These are phyloP conservation scores for Yamadazyma oceani DNA, from an alignment of 1,139 yeast genomes.

Conservation along the genomic window DNA sequence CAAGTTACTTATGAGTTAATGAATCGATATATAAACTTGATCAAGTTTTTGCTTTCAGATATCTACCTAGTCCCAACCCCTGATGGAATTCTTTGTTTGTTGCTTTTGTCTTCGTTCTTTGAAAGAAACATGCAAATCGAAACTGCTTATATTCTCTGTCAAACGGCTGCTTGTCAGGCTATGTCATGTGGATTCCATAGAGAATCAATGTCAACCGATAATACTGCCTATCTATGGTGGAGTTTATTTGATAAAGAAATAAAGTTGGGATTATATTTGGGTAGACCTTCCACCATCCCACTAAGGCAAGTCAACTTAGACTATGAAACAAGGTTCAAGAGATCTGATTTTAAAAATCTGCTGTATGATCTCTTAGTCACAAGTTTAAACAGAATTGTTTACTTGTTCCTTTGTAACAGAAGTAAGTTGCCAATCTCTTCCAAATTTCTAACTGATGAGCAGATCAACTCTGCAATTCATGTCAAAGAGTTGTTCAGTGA, in stretches of 20 bases:
- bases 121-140: conserved; percentile 9
- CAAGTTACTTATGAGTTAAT: conserved; percentile 7
- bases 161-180: conserved; percentile 7
- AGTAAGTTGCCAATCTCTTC: conserved; percentile 7
- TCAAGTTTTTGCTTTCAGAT: conserved; percentile 6
- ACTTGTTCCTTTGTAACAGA: conserved; percentile 6
- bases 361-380: conserved; percentile 7
- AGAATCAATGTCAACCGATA: conserved; percentile 4
- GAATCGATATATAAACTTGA: conserved; percentile 5
- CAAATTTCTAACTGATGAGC: conserved; percentile 5
- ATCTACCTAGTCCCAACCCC: conserved; percentile 4
- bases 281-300: conserved; percentile 5
- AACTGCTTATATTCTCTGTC: conserved; percentile 5
- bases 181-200: conserved; percentile 8
- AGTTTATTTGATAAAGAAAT: conserved; percentile 5
- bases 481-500: conserved; percentile 4
- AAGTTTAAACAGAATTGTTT: conserved; percentile 9
- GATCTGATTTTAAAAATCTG: conserved; percentile 5
- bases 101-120: conserved; percentile 5
- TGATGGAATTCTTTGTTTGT: conserved; percentile 8
- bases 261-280: conserved; percentile 5
- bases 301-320: conserved; percentile 8
- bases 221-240: conserved; percentile 6
- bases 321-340: conserved; percentile 6
- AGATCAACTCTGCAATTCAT: conserved; percentile 6